These are phyloP conservation scores for Calonectria hongkongensis DNA, from an alignment of 2,329 filamentous ascomycete species.

Conservation along the genomic window DNA sequence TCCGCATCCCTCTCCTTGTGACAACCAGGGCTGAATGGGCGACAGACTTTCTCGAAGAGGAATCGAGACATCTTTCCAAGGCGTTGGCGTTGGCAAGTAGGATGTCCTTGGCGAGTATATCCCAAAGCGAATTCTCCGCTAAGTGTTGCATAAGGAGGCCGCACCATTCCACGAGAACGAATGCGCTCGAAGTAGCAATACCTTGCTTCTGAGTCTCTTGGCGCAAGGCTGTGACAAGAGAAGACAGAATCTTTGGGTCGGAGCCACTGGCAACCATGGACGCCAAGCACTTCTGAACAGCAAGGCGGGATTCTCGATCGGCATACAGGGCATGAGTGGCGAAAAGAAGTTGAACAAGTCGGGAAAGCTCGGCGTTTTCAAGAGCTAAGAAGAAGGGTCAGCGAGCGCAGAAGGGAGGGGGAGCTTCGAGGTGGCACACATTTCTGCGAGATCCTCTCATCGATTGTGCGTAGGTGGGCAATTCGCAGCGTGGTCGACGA, in stretches of 20 bases:
- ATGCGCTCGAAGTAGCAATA: conserved; percentile 87
- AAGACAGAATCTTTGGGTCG: conserved; percentile 74
- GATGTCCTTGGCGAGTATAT: conserved; percentile 78
- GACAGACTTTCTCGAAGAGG: conserved; percentile 78
- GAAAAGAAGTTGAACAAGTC: conserved; percentile 84
- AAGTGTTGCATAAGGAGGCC: conserved; percentile 85
- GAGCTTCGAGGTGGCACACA: conserved; percentile 63
- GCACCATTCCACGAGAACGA: conserved; percentile 94
- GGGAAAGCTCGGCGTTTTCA: conserved; percentile 68
- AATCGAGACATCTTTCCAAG: conserved; percentile 85
- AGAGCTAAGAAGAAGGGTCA: conserved; percentile 62
- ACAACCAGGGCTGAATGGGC: conserved; percentile 84
- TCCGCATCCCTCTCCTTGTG: conserved; percentile 86
- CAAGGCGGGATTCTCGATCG: conserved; percentile 88
- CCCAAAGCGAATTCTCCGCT: conserved; percentile 77
- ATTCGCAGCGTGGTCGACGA: conserved; percentile 77
- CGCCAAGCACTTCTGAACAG: conserved; percentile 87
- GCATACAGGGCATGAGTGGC: conserved; percentile 90
- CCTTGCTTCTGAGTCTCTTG: conserved; percentile 84
- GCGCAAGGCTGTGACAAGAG: conserved; percentile 80
- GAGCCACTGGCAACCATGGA: conserved; percentile 77
- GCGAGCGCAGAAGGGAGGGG: conserved; percentile 33
- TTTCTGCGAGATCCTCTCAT: conserved; percentile 74
- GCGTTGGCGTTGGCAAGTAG: conserved; percentile 82
- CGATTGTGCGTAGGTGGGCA: conserved; percentile 71